Evolutionary conservation across 805 yeast species (phyloP).

Genomic region (Candida koratica): DNA sequence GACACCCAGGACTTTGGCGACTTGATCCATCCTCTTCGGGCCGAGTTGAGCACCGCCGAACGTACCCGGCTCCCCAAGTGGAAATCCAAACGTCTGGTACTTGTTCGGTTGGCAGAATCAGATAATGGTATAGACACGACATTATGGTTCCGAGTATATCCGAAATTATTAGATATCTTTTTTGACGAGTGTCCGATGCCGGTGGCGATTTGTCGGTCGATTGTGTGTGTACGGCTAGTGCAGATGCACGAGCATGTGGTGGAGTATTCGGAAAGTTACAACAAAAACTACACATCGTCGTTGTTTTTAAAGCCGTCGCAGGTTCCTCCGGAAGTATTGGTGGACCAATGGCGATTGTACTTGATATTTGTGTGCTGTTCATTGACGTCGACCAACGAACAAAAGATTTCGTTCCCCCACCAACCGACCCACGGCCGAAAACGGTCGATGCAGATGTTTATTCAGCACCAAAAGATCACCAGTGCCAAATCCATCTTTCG

Average conservation of each 20-base stretch:
- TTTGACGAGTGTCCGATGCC: slow-evolving; percentile 86
- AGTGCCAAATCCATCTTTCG: slow-evolving; percentile 87
- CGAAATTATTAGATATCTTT: slow-evolving; percentile 64
- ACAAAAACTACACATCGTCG: slow-evolving; percentile 32
- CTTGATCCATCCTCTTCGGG: slow-evolving; percentile 50
- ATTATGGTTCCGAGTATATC: slow-evolving; percentile 89
- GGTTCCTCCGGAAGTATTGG: slow-evolving; percentile 62
- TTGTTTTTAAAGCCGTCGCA: slow-evolving; percentile 29
- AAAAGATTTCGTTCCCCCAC: slow-evolving; percentile 54
- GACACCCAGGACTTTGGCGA: slow-evolving; percentile 67
- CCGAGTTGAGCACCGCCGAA: slow-evolving; percentile 70
- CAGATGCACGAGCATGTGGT: slow-evolving; percentile 73
- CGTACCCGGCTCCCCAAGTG: slow-evolving; percentile 64
- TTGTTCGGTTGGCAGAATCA: slow-evolving; percentile 80
- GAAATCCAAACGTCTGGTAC: slow-evolving; percentile 57
- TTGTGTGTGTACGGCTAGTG: slow-evolving; percentile 83
- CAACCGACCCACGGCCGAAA: slow-evolving; percentile 65
- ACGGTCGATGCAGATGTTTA: slow-evolving; percentile 72
- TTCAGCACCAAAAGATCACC: slow-evolving; percentile 87
- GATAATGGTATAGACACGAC: slow-evolving; percentile 95
- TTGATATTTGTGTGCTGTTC: slow-evolving; percentile 90
- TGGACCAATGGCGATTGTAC: slow-evolving; percentile 86
- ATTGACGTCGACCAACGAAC: slow-evolving; percentile 84
- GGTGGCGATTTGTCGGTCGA: slow-evolving; percentile 86
- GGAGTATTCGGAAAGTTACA: slow-evolving; percentile 47